Conservation (phyloP, 208 protist species). For the Acanthamoeba divionensis region DNA sequence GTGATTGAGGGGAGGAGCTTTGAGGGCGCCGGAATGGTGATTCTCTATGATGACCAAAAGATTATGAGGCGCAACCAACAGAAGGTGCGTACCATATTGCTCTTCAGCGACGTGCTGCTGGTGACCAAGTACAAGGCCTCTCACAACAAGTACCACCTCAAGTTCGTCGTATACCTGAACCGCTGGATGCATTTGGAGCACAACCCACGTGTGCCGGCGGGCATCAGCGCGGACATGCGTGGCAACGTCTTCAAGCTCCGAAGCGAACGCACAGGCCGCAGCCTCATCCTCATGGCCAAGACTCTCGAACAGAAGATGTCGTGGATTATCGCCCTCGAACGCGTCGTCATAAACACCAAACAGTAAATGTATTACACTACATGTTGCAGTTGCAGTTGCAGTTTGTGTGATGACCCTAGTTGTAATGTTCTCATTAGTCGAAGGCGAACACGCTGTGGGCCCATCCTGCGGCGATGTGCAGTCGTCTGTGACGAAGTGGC, state of each 20-base stretch:
- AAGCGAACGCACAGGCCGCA: not conserved
- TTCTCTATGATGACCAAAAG: not conserved
- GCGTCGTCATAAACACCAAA: not conserved
- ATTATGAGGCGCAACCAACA: conserved; percentile 19
- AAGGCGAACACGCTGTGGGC: not conserved
- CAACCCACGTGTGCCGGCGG: not conserved
- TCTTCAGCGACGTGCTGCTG: conserved; percentile 32
- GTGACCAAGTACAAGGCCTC: conserved; percentile 4
- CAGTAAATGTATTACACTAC: no score
- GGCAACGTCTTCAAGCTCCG: no score
- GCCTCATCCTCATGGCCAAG: not conserved
- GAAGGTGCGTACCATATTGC: not conserved
- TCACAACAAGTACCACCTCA: conserved; percentile 12
- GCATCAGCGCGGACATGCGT: no score
- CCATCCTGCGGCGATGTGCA: not conserved
- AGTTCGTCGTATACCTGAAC: not conserved
- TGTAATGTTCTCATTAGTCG: no score
- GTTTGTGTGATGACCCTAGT: no score
- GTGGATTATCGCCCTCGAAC: conserved; percentile 35
- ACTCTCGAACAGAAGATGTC: conserved; percentile 26
- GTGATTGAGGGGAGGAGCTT: not conserved
- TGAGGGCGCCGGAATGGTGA: not conserved
- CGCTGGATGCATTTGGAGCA: not conserved
- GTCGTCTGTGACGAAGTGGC: not conserved
- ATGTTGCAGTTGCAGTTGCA: no score